A percentile compares a stretch with the other conserved stretches of the same genome.
Evolutionary conservation across 305 asterid species (phyloP).

Genomic region (Fraxinus sp.): DNA sequence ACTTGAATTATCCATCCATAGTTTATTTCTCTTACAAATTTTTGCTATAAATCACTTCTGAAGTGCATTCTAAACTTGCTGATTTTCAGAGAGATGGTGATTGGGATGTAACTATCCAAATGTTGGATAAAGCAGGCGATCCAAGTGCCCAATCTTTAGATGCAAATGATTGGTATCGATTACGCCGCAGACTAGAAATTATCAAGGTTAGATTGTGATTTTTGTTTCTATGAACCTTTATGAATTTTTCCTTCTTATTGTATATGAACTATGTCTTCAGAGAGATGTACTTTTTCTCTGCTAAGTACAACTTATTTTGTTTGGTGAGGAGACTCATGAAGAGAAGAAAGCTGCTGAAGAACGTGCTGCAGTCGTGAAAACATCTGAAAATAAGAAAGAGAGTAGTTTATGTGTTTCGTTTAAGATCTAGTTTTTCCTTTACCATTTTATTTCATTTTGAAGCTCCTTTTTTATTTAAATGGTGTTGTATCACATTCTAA

Average conservation of each 20-base stretch:
- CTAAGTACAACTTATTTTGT: too few species aligned
- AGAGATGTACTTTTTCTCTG: background rate
- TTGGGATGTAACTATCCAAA: slow-evolving; percentile 78
- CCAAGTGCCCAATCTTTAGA: slow-evolving; percentile 65
- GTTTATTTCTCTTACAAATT: background rate
- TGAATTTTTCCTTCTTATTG: background rate
- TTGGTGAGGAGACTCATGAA: too few species aligned
- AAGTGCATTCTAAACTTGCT: slow-evolving; percentile 68
- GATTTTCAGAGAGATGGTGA: slow-evolving; percentile 61
- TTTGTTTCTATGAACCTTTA: background rate
- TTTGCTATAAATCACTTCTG: slow-evolving; percentile 41
- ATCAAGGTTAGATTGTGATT: slow-evolving; percentile 52
- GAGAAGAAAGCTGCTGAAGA: too few species aligned
- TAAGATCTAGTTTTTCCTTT: too few species aligned
- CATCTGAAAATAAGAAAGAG: too few species aligned
- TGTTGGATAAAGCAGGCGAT: slow-evolving; percentile 78
- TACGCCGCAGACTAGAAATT: slow-evolving; percentile 92
- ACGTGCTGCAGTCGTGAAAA: too few species aligned
- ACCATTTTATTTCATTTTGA: too few species aligned
- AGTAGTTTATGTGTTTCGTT: too few species aligned
- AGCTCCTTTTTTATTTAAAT: too few species aligned
- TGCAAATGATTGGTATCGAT: slow-evolving; percentile 90
- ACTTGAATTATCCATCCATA: background rate
- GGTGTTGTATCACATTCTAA: too few species aligned
- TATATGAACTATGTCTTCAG: background rate